These are phyloP conservation scores for Strobilomyces confusus DNA, from an alignment of 768 basidiomycete genomes.

Conservation along the genomic window DNA sequence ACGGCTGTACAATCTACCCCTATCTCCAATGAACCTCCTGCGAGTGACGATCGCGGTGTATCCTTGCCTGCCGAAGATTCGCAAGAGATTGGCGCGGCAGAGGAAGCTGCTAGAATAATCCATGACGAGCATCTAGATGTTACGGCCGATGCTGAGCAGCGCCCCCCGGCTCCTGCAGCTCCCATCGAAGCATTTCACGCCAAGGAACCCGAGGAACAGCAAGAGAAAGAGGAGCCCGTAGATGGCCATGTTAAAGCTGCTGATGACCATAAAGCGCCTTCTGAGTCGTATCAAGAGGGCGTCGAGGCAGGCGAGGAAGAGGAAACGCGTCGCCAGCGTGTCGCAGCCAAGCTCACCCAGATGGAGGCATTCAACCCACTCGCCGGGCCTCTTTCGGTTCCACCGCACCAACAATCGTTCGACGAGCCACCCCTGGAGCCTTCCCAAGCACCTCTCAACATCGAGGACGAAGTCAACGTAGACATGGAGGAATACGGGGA, in stretches of 20 bases:
- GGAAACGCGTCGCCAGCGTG: conserved; percentile 48
- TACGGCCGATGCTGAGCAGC: not conserved
- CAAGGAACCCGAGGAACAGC: conserved; percentile 9
- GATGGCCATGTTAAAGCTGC: conserved; percentile 1
- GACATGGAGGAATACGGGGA: conserved; percentile 26
- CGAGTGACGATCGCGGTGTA: conserved; percentile 7
- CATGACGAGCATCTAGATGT: not conserved
- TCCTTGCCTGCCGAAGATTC: conserved; percentile 1
- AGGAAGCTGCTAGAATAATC: not conserved
- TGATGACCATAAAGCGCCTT: conserved; percentile 1
- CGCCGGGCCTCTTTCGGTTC: conserved; percentile 31
- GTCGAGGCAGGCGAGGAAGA: conserved; percentile 38
- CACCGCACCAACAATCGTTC: conserved; percentile 15
- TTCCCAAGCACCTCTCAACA: conserved; percentile 9
- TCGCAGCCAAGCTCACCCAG: conserved; percentile 57
- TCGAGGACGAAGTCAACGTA: conserved; percentile 23
- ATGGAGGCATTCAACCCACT: conserved; percentile 63
- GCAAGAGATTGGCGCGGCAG: conserved; percentile 14
- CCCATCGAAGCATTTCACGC: conserved; percentile 2
- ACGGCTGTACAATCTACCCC: conserved; percentile 1
- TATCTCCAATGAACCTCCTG: conserved; percentile 2
- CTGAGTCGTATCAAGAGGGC: not conserved
- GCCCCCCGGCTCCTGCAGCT: not conserved
- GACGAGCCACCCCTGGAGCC: conserved; percentile 2
- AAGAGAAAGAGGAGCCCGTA: conserved; percentile 15